Evolutionary conservation across 139 green algal species (phyloP), one percentile per base, ranked within the genome.

Genomic region (Volvox reticuliferus): DNA sequence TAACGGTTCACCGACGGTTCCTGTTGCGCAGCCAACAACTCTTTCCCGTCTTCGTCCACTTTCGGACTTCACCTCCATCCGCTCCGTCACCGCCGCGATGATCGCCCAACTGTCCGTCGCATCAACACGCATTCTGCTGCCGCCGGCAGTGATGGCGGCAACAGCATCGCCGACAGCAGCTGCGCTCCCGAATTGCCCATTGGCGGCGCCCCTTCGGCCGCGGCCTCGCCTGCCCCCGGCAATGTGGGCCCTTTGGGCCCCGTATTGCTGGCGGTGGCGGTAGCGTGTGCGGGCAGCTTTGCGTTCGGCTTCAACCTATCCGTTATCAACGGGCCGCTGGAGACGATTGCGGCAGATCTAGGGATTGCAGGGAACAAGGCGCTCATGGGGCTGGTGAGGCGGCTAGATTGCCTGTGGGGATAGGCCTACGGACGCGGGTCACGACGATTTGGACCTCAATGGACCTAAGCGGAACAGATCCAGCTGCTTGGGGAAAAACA

Each of bases 251-350:
- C 90, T 14, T 82, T 95, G 30, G 81, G 35, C 0, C 85, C 91
- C 12, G 95, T 97, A n/a, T 82, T 97, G 9, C 36, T 88, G 28
- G 78, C 90, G 44, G 96, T 98, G 26, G 85, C 75, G 33, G 89
- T 98, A 22, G 95, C 96, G 16, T 93, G 90, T 85, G 82, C 93
- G 69, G 97, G 97, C 20, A 97, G 96, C n/a, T 94, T 99, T 20
- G 85, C 91, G 5, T 99, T 99, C 89, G 97, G 97, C 21, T 98
- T 97, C 93, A 96, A 98, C 89, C 93, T 99, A 24, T 96, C 93
- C 1, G 95, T 98, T 32, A 93, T 99, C 22, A 99, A 99, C 79
- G 98, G 98, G 1, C 97, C 98, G 0, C 94, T 99, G 65, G 95
- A 97, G 50, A 91, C 92, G 1, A 97, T 99, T 67, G 96, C 97